A percentile compares a stretch with the other conserved stretches of the same genome.
Conservation (phyloP, 441 rosid genomes). For the Erodium texanum region DNA sequence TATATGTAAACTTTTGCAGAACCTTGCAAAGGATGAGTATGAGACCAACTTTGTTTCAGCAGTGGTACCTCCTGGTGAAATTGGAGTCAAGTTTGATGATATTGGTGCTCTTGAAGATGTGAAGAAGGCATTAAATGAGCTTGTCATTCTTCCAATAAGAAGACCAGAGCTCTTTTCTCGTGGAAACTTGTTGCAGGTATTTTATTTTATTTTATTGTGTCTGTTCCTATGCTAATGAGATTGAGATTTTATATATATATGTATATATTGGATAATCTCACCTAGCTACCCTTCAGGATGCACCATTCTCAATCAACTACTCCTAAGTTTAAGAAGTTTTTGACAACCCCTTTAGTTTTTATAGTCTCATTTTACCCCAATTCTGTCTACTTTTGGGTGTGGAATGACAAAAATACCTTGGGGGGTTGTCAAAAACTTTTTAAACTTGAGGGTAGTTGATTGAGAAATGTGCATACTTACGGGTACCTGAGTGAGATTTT, state of each 20-base stretch:
- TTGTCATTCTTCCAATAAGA: conserved; percentile 94
- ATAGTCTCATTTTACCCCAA: no score
- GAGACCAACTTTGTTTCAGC: conserved; percentile 82
- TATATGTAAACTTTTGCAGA: conserved; percentile 35
- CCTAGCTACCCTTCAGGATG: no score
- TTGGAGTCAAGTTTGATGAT: conserved; percentile 86
- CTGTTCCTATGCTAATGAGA: conserved; percentile 9
- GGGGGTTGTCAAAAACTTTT: no score
- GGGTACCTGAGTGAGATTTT: neutral
- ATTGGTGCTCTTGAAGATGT: conserved; percentile 95
- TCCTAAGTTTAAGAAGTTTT: no score
- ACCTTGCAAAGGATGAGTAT: conserved; percentile 72
- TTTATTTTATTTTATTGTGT: conserved; percentile 13
- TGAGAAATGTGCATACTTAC: no score
- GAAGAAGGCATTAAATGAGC: conserved; percentile 82
- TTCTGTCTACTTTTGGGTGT: no score
- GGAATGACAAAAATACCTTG: no score
- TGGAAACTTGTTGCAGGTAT: conserved; percentile 87
- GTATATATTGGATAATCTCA: no score
- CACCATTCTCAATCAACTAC: no score
- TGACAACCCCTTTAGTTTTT: no score
- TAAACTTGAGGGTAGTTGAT: no score
- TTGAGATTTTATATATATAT: neutral
- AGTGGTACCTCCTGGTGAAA: conserved; percentile 86
- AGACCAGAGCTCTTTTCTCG: conserved; percentile 85